Evolutionary conservation across 768 basidiomycete species (phyloP).

Genomic region (Suillus discolor): DNA sequence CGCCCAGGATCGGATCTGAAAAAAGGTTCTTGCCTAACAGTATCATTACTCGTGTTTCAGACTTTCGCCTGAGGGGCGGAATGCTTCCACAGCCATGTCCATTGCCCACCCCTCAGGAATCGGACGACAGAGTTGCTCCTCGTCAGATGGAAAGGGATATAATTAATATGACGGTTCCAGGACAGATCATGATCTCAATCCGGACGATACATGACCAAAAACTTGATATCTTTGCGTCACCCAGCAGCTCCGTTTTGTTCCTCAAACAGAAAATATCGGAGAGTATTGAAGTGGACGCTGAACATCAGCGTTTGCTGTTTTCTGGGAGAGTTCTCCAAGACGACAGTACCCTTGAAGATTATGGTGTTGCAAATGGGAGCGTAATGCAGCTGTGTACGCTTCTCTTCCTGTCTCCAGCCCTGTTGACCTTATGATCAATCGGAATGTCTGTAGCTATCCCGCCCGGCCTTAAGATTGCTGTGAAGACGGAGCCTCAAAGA

Average conservation of each 20-base stretch:
- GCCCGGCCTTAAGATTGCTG: background rate
- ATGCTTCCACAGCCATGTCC: conserved; percentile 10
- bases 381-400: conserved; percentile 15
- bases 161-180: conserved; percentile 5
- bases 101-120: background rate
- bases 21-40: background rate
- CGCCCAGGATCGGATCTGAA: background rate
- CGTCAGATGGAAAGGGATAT: conserved; percentile 1
- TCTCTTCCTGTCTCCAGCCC: conserved; percentile 12
- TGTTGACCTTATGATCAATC: background rate
- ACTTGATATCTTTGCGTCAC: background rate
- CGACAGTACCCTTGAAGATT: conserved; percentile 41
- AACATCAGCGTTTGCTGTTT: conserved; percentile 47
- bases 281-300: background rate
- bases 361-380: conserved; percentile 12
- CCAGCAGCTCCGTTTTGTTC: conserved; percentile 3
- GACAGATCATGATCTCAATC: conserved; percentile 9
- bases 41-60: conserved; percentile 1
- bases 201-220: conserved; percentile 9
- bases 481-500: background rate
- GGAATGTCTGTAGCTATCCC: conserved; percentile 6
- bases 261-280: conserved; percentile 7
- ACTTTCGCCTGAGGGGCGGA: conserved; percentile 13
- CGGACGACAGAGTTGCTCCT: background rate
- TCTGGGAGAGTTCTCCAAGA: conserved; percentile 53